Evolutionary conservation across 1,139 yeast species (phyloP), one percentile per base, ranked within the genome.

Genomic region (Candida sanyaensis): DNA sequence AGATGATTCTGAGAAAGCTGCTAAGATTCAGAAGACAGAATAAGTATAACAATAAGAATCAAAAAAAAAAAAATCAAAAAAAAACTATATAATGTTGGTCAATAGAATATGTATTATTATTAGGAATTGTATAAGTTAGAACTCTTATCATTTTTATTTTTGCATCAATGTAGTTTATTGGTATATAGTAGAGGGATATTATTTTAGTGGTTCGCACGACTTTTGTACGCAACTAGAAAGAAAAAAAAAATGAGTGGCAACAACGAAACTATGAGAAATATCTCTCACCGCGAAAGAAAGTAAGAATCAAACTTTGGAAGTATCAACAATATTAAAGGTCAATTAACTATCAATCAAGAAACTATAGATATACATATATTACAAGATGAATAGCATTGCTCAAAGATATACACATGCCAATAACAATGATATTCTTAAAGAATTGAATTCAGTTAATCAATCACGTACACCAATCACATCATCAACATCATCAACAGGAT

Each of bases 301-400:
- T 26, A 26, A 26, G 28, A 8, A 8, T 26, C 28, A 26, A 26
- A 6, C 6, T 3, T 26, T 5, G n/a, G 2, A 8, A n/a, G 30
- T 38, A 30, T 24, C 30, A 21, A 33, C 30, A 17, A 17, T 17
- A 17, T 17, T 3, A 17, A 17, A 17, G 21, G 21, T 17, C 30
- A 43, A 8, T 32, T 21, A 13, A 36, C 45, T 34, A 21, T 30
- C 41, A 32, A 31, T 30, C 3, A 37, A 24, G 26, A 9, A 33
- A 23, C 12, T 23, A 34, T 13, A 10, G 9, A n/a, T n/a, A 6
- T 9, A 4, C 1, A 33, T 30, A 24, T 21, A 23, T n/a, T 23
- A 4, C 5, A 10, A 31, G 2, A 13, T 75, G 80, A 75, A 75
- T 61, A 56, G 73, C 42, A 70, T 75, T 53, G 71, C 78, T 44